phyloP scores from a whole-genome alignment of 2,329 filamentous ascomycete genomes.

The Pyrenochaeta sp. region DNA sequence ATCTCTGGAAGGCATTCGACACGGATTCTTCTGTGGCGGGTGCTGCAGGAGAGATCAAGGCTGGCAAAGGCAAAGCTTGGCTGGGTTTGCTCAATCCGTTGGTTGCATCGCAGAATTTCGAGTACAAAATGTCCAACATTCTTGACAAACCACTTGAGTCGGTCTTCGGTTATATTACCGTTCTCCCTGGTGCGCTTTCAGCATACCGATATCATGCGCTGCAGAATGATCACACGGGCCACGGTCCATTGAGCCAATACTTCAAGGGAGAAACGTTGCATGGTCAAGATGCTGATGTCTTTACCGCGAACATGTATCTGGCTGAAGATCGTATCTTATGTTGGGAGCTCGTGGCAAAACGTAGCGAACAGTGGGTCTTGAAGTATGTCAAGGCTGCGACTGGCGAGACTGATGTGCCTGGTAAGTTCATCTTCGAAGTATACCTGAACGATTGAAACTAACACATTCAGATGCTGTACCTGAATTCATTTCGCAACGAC shows the following conservation, averaged over 20 bases:
- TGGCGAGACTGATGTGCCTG: conserved; percentile 96
- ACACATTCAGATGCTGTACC: conserved; percentile 75
- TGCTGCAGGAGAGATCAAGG: conserved; percentile 96
- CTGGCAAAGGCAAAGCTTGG: conserved; percentile 88
- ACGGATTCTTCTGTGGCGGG: conserved; percentile 97
- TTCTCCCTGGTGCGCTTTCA: conserved; percentile 91
- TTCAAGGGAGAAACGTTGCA: conserved; percentile 99
- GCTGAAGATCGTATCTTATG: conserved; percentile 90
- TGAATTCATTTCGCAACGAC: conserved; percentile 95
- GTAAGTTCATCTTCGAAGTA: conserved; percentile 60
- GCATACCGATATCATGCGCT: conserved; percentile 95
- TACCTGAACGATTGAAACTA: conserved; percentile 5
- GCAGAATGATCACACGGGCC: conserved; percentile 95
- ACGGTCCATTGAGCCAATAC: conserved; percentile 95
- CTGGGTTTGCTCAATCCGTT: conserved; percentile 88
- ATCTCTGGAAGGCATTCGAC: conserved; percentile 98
- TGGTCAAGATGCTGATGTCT: conserved; percentile 94
- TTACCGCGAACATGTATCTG: conserved; percentile 96
- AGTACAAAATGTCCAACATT: conserved; percentile 99
- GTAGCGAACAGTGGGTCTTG: conserved; percentile 93
- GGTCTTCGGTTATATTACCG: conserved; percentile 97
- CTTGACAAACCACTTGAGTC: conserved; percentile 96
- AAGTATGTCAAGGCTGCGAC: conserved; percentile 98
- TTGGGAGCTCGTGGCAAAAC: conserved; percentile 95
- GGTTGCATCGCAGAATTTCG: conserved; percentile 97